phyloP scores from a whole-genome alignment of 106 monocot species.

The Hemerocallis citrina region DNA sequence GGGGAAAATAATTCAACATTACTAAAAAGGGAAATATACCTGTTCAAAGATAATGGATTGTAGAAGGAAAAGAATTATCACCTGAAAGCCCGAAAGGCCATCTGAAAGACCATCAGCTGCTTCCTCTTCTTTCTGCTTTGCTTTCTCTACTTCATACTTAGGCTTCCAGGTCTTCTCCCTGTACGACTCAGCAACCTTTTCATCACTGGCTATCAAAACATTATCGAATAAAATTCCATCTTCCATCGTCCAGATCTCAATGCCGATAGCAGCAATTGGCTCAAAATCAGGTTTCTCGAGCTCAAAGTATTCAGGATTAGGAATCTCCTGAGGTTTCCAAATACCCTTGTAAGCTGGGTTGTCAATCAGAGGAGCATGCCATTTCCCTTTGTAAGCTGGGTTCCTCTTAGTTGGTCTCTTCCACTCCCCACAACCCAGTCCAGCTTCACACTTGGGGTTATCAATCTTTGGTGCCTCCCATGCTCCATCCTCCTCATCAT shows the following conservation, averaged over 20 bases:
- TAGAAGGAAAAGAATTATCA: neutral
- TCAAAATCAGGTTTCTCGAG: conserved; percentile 62
- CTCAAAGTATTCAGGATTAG: conserved; percentile 49
- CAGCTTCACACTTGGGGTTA: conserved; percentile 46
- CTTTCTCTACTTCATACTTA: conserved; percentile 52
- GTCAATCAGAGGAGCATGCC: conserved; percentile 58
- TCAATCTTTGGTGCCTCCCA: conserved; percentile 69
- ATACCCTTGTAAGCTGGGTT: conserved; percentile 59
- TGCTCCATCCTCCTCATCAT: conserved; percentile 66
- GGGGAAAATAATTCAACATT: neutral
- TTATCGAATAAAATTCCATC: conserved; percentile 69
- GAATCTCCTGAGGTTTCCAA: conserved; percentile 59
- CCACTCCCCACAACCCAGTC: conserved; percentile 69
- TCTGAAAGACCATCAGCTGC: conserved; percentile 20
- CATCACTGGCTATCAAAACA: conserved; percentile 37
- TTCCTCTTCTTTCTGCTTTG: conserved; percentile 52
- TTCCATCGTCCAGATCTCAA: conserved; percentile 79
- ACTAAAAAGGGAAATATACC: neutral
- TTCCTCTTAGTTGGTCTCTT: conserved; percentile 56
- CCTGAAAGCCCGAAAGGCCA: conserved; percentile 40
- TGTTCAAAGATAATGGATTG: too few species aligned
- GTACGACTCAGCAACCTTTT: conserved; percentile 41
- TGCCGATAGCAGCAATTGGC: conserved; percentile 61
- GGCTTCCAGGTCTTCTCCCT: conserved; percentile 40
- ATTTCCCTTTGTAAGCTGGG: conserved; percentile 72